These are phyloP conservation scores for Alliaria petiolata DNA, from an alignment of 345 rosid genomes.

Conservation along the genomic window DNA sequence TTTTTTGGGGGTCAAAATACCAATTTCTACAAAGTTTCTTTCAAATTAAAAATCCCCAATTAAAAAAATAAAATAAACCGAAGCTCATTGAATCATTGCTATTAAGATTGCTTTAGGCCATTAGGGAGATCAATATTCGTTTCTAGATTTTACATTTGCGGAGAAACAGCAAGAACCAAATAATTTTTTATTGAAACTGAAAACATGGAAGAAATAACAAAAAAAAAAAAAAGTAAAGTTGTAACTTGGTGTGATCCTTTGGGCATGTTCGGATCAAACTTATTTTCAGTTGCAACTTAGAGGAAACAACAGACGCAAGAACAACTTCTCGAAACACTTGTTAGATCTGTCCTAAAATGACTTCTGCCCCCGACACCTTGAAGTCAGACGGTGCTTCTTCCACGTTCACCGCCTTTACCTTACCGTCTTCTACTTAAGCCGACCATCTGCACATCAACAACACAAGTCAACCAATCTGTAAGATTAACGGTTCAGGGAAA, in stretches of 20 bases:
- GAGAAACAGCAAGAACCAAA: no score
- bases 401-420: slow-evolving; percentile 69
- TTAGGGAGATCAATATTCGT: no score
- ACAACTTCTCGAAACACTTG: neutral
- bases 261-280: slow-evolving; percentile 26
- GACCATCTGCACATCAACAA: slow-evolving; percentile 64
- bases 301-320: neutral
- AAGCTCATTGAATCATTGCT: no score
- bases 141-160: no score
- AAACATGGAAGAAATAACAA: no score
- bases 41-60: no score
- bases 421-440: slow-evolving; percentile 80
- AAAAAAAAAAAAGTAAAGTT: neutral
- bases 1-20: no score
- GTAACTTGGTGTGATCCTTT: slow-evolving; percentile 14
- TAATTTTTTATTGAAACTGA: no score
- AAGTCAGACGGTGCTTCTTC: slow-evolving; percentile 89
- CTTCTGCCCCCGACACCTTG: slow-evolving; percentile 79
- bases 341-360: slow-evolving; percentile 74
- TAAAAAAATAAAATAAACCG: no score
- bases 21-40: no score
- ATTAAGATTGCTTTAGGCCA: no score
- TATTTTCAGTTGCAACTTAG: slow-evolving; percentile 16
- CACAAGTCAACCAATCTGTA: neutral
- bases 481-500: neutral